Evolutionary conservation across 192 early-diverging fungal genomes (phyloP).

Genomic region (Diversispora eburnea): DNA sequence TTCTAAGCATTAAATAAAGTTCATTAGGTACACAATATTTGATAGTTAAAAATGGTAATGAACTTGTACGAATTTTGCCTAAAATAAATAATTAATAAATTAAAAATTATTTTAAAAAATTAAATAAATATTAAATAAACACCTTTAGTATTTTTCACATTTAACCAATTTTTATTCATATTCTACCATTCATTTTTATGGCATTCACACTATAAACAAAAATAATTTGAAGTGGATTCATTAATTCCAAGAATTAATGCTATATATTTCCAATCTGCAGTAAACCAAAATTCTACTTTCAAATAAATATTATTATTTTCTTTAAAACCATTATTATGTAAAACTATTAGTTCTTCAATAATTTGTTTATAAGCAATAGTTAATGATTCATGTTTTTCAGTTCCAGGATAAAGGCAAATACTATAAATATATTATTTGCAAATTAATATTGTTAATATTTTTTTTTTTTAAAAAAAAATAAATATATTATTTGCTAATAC

Average conservation of each 20-base stretch:
- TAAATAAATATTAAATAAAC: background rate
- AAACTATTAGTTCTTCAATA: background rate
- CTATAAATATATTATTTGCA: background rate
- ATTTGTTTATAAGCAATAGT: background rate
- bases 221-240: background rate
- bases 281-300: conserved; percentile 2
- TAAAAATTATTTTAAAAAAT: background rate
- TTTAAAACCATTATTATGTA: background rate
- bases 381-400: conserved; percentile 5
- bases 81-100: conserved; percentile 14
- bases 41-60: background rate
- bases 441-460: too few species aligned
- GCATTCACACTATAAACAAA: conserved; percentile 4
- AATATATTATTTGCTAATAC: too few species aligned
- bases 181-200: background rate
- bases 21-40: conserved; percentile 5
- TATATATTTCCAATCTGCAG: background rate
- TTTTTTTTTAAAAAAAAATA: too few species aligned
- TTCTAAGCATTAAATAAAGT: conserved; percentile 2
- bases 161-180: conserved; percentile 2
- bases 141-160: background rate
- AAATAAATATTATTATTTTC: conserved; percentile 12
- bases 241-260: background rate
- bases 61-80: background rate
- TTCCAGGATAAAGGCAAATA: conserved; percentile 7